Base-by-base conservation (phyloP, 192 early-diverging fungal species). In the Chytriomyces confervae region DNA sequence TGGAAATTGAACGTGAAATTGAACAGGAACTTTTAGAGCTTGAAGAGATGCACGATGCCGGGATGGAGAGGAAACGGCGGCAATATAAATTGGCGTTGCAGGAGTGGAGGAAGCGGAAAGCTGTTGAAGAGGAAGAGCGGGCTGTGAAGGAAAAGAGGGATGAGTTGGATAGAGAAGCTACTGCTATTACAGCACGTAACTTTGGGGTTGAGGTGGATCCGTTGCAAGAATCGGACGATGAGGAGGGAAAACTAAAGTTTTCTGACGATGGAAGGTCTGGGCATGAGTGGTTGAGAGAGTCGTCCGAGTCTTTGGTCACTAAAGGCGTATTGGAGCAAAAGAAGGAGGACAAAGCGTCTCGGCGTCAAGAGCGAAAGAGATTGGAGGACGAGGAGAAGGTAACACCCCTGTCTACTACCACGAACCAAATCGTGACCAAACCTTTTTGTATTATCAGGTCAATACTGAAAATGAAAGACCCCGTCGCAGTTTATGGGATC, bases 41-140 rank as follows among this genome's bases (percentile, higher is more conserved):
- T 27, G 70, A 72, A 36, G 78, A 79, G n/a, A 18, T 79, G 11
- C 78, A 79, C 75, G 60, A 79, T 44, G 67, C 66, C 6, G 72
- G 66, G 24, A 50, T 74, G 53, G 71, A 79, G 44, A 36, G 62
- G 8, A 49, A 72, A 29, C 16, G 62, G n/a, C 45, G 62, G 18
- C 23, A 50, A 50, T 74, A 79, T 51, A 68, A 72, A 24, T 5
- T 61, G 11, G 20, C 69, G 43, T 27, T 79, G 29, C 27, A 72
- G 49, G 78, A 79, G 18, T 66, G 64, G 71, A 16, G 66, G 48
- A 72, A 72, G 24, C 78, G 78, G 78, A 7, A 47, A 16, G 62
- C 13, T 5, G 77, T n/a, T 20, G 47, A 61, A 20, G 69, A 75
- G 48, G 76, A 77, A 29, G 50, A 51, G 76, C 0, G 48, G 57